Evolutionary conservation across 805 yeast species (phyloP).

Genomic region (Nakazawaea siamensis): DNA sequence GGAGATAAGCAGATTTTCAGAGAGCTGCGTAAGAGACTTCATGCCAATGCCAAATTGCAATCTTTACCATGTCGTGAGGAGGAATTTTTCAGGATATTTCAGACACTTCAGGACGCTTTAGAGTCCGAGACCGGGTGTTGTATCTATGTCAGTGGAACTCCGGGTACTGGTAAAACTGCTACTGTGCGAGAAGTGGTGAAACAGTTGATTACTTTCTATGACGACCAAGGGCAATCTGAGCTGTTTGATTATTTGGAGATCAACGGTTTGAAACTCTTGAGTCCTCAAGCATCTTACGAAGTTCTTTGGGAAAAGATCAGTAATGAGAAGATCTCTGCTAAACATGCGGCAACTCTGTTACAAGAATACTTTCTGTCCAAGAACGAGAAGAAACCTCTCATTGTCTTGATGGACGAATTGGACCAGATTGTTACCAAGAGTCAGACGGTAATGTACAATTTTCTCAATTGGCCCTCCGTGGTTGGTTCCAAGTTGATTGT

Average conservation of each 20-base stretch:
- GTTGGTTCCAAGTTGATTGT: slow-evolving; percentile 73
- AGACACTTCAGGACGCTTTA: slow-evolving; percentile 64
- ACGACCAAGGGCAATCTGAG: slow-evolving; percentile 17
- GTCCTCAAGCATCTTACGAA: slow-evolving; percentile 79
- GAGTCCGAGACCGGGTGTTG: slow-evolving; percentile 70
- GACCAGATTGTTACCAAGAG: slow-evolving; percentile 83
- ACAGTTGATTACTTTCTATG: slow-evolving; percentile 36
- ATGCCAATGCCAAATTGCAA: slow-evolving; percentile 30
- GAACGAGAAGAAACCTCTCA: slow-evolving; percentile 42
- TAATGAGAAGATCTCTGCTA: slow-evolving; percentile 48
- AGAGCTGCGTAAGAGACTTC: slow-evolving; percentile 31
- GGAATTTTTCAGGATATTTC: slow-evolving; percentile 66
- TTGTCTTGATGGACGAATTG: slow-evolving; percentile 82
- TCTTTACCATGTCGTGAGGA: slow-evolving; percentile 80
- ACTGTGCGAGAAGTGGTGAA: slow-evolving; percentile 81
- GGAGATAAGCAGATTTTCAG: slow-evolving; percentile 18
- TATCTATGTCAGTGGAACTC: slow-evolving; percentile 90
- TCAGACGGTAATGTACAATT: slow-evolving; percentile 87
- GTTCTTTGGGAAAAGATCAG: slow-evolving; percentile 70
- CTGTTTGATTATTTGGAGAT: slow-evolving; percentile 74
- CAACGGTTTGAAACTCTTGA: slow-evolving; percentile 79
- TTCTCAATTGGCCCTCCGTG: slow-evolving; percentile 96
- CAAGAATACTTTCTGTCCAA: slow-evolving; percentile 57
- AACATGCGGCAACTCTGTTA: slow-evolving; percentile 56
- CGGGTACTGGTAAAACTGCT: slow-evolving; percentile 97